These are phyloP conservation scores for Bryum argenteum DNA, from an alignment of 225 moss, liverwort and hornwort species.

Conservation along the genomic window DNA sequence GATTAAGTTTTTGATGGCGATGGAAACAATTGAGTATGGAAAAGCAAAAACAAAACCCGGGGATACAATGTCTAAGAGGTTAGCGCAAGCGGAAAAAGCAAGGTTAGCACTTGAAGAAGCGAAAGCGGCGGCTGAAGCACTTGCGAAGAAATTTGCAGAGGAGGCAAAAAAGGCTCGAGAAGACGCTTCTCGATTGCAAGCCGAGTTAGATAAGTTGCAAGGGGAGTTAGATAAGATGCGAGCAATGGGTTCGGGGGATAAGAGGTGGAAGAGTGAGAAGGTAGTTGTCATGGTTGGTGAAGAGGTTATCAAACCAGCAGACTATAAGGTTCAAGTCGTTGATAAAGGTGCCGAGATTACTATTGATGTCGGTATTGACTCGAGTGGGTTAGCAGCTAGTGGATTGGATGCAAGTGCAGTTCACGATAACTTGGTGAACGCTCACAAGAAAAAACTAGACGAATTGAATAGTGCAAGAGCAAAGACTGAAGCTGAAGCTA, in stretches of 20 bases:
- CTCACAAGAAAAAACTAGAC: background rate
- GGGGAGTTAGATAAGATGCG: background rate
- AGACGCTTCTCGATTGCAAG: background rate
- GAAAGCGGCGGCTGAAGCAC: background rate
- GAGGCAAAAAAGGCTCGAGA: background rate
- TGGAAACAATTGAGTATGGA: constrained; percentile 52
- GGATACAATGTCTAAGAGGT: background rate
- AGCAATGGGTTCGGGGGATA: constrained; percentile 5
- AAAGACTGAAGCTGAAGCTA: background rate
- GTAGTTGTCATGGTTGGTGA: background rate
- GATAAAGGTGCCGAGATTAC: constrained; percentile 38
- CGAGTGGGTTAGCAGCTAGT: background rate
- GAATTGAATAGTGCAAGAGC: background rate
- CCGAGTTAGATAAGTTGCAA: background rate
- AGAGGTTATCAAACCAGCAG: background rate
- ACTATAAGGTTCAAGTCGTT: constrained; percentile 17
- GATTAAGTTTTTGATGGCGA: constrained; percentile 31
- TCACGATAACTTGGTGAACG: fast-evolving
- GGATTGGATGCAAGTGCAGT: background rate
- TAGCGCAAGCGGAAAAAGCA: background rate
- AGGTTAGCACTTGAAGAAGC: background rate
- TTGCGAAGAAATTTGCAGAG: background rate
- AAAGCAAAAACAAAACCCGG: background rate
- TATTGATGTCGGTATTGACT: constrained; percentile 25
- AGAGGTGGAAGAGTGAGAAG: constrained; percentile 42